phyloP scores from a whole-genome alignment of 805 yeast species.

The Hermanozyma aechmeae region DNA sequence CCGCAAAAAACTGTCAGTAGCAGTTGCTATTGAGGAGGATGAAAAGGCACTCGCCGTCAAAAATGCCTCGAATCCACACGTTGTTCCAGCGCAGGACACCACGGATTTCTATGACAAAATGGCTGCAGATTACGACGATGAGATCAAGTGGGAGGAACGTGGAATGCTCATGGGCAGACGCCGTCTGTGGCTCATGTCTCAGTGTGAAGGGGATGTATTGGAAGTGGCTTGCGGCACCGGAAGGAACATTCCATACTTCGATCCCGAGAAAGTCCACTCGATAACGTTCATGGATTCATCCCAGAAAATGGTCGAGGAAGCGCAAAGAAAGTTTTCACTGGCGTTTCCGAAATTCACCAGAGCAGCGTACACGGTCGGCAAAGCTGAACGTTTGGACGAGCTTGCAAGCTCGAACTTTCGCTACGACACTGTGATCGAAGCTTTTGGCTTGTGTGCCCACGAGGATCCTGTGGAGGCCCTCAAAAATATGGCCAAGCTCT shows the following conservation, averaged over 20 bases:
- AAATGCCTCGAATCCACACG: slow-evolving; percentile 30
- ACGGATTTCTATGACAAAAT: slow-evolving; percentile 68
- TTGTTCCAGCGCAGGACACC: slow-evolving; percentile 71
- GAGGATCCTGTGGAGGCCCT: slow-evolving; percentile 84
- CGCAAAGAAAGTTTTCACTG: slow-evolving; percentile 63
- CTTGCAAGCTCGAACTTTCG: slow-evolving; percentile 44
- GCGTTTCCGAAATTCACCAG: slow-evolving; percentile 56
- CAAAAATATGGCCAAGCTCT: slow-evolving; percentile 57
- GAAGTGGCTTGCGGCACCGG: slow-evolving; percentile 98
- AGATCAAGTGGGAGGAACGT: slow-evolving; percentile 66
- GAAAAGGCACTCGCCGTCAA: slow-evolving; percentile 16
- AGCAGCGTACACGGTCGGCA: slow-evolving; percentile 85
- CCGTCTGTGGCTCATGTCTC: slow-evolving; percentile 73
- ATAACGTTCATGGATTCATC: slow-evolving; percentile 85
- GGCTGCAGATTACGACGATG: slow-evolving; percentile 75
- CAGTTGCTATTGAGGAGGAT: slow-evolving; percentile 12
- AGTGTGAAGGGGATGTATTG: slow-evolving; percentile 77
- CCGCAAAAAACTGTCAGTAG: slow-evolving; percentile 12
- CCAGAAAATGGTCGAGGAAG: slow-evolving; percentile 71
- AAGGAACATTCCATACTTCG: slow-evolving; percentile 71
- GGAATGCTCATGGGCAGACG: slow-evolving; percentile 51
- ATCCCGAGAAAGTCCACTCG: slow-evolving; percentile 51
- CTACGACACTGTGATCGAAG: slow-evolving; percentile 88
- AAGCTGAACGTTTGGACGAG: slow-evolving; percentile 69
- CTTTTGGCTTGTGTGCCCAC: slow-evolving; percentile 94